Evolutionary conservation across 2,329 filamentous ascomycete genomes (phyloP).

Genomic region (Zasmidium angulare): DNA sequence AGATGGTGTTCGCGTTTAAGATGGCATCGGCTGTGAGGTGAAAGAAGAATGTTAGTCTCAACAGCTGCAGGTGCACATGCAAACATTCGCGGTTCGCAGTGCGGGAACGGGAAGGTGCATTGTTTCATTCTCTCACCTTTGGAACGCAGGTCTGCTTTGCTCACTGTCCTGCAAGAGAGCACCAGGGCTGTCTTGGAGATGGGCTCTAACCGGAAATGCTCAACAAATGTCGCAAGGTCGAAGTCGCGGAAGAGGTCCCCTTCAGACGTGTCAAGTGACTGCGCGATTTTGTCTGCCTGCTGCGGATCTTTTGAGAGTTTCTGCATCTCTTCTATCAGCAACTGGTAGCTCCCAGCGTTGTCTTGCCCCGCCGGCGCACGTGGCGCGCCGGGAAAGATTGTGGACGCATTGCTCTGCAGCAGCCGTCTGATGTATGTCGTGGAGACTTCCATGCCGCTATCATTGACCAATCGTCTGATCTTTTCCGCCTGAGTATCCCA

Average conservation of each 20-base stretch:
- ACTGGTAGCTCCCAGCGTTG: constrained; percentile 77
- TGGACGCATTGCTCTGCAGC: constrained; percentile 83
- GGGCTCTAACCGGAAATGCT: constrained; percentile 91
- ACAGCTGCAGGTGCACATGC: constrained; percentile 8
- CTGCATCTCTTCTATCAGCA: constrained; percentile 79
- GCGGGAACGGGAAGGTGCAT: constrained; percentile 1
- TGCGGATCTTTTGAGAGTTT: constrained; percentile 79
- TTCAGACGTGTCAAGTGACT: constrained; percentile 85
- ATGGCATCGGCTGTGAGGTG: constrained; percentile 70
- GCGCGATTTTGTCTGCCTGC: constrained; percentile 86
- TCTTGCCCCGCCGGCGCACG: constrained; percentile 54
- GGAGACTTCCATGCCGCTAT: constrained; percentile 99
- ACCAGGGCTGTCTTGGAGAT: constrained; percentile 84
- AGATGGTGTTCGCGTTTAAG: constrained; percentile 77
- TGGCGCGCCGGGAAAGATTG: constrained; percentile 81
- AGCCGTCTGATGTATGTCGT: constrained; percentile 93
- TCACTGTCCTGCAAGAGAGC: constrained; percentile 81
- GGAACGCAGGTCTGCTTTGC: constrained; percentile 76
- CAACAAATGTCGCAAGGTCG: constrained; percentile 91
- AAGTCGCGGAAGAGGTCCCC: constrained; percentile 96
- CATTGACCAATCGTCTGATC: constrained; percentile 93
- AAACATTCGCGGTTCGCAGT: constrained; percentile 1
- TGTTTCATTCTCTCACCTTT: constrained; percentile 64
- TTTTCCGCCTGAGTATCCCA: constrained; percentile 90
- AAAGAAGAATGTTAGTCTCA: constrained; percentile 19